A percentile compares a stretch with the other conserved stretches of the same genome.
Conservation (phyloP, 164 flowering plant genomes). For the Umbellularia californica region DNA sequence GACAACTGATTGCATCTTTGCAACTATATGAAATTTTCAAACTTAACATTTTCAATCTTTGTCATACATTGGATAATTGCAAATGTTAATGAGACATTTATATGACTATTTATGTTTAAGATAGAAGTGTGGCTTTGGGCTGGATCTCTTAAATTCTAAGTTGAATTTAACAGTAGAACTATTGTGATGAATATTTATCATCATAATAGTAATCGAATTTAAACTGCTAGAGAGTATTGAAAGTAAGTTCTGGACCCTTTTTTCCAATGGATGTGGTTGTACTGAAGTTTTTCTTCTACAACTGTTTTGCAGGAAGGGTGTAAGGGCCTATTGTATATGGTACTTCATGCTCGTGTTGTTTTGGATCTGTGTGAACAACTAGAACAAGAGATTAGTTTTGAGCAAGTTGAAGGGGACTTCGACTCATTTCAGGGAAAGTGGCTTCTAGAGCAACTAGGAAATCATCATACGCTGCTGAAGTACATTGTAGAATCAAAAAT, state of each 20-base stretch:
- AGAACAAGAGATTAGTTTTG: conserved; percentile 79
- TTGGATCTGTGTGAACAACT: conserved; percentile 76
- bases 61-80: too few relatives aligned
- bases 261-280: not conserved
- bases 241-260: not conserved
- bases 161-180: too few relatives aligned
- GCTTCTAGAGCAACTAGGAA: conserved; percentile 88
- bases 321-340: conserved; percentile 94
- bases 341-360: conserved; percentile 95
- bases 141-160: too few relatives aligned
- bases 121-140: too few relatives aligned
- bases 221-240: not conserved
- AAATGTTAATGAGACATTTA: too few relatives aligned
- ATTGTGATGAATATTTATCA: too few relatives aligned
- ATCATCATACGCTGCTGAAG: conserved; percentile 80
- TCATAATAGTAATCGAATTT: too few relatives aligned
- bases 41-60: too few relatives aligned
- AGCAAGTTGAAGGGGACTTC: conserved; percentile 97
- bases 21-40: too few relatives aligned
- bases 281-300: too few relatives aligned
- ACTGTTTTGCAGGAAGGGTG: conserved; percentile 83
- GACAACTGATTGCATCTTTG: too few relatives aligned
- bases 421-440: conserved; percentile 88
- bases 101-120: too few relatives aligned
- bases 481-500: conserved; percentile 88